These are phyloP conservation scores for Fusarium siculi DNA, from an alignment of 2,329 filamentous ascomycete species.

Conservation along the genomic window DNA sequence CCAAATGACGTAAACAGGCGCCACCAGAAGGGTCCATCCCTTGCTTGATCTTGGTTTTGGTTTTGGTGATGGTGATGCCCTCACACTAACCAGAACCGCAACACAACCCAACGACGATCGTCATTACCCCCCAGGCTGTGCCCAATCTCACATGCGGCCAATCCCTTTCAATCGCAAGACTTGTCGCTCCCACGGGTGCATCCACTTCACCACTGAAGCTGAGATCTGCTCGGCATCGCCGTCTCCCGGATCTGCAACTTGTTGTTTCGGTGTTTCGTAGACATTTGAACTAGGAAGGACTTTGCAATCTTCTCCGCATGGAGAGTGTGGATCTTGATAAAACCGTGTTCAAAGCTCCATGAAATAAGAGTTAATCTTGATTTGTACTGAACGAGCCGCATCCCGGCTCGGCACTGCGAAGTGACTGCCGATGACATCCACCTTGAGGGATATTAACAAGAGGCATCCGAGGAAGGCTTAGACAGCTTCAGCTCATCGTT, in stretches of 20 bases:
- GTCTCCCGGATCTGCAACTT: slow-evolving; percentile 29
- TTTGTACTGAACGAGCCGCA: neutral
- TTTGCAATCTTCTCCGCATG: slow-evolving; percentile 11
- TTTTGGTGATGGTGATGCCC: slow-evolving; percentile 32
- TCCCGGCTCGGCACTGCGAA: slow-evolving; percentile 15
- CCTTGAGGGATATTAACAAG: neutral
- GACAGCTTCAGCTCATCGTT: neutral
- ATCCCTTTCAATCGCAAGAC: slow-evolving; percentile 1
- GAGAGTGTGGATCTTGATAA: slow-evolving; percentile 15
- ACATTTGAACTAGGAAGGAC: neutral
- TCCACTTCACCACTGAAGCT: slow-evolving; percentile 12
- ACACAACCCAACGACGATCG: slow-evolving; percentile 24
- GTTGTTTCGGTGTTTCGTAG: slow-evolving; percentile 20
- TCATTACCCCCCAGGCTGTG: slow-evolving; percentile 24
- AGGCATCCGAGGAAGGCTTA: neutral
- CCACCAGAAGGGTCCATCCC: slow-evolving; percentile 24
- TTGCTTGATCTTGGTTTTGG: slow-evolving; percentile 10
- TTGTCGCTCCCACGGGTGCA: neutral
- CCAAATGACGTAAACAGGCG: slow-evolving; percentile 34
- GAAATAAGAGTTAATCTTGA: slow-evolving; percentile 13
- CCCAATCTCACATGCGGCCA: slow-evolving; percentile 10
- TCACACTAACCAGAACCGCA: slow-evolving; percentile 30
- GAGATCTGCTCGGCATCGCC: slow-evolving; percentile 36
- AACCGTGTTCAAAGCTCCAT: neutral
- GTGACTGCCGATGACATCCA: slow-evolving; percentile 10